These are phyloP conservation scores for Candida ficus DNA, from an alignment of 805 yeast species.

Conservation along the genomic window DNA sequence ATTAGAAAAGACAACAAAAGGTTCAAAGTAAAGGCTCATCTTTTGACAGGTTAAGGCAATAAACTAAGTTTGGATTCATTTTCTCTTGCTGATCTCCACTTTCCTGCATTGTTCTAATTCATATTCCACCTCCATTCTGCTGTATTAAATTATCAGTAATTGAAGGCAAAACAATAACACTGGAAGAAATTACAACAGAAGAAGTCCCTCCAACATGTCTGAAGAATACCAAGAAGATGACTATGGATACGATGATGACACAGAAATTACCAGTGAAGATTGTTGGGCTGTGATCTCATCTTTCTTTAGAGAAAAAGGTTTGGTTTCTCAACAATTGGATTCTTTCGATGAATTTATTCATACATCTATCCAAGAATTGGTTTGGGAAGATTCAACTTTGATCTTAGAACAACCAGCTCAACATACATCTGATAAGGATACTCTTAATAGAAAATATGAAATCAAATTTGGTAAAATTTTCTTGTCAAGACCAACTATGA, in stretches of 20 bases:
- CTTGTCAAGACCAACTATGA: conserved; percentile 94
- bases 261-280: conserved; percentile 89
- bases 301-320: conserved; percentile 92
- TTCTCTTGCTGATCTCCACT: neutral
- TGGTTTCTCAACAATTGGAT: conserved; percentile 96
- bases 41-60: neutral
- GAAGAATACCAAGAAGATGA: conserved; percentile 39
- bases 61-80: neutral
- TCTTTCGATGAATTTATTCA: conserved; percentile 98
- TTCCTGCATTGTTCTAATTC: neutral
- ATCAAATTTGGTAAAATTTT: conserved; percentile 97
- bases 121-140: neutral
- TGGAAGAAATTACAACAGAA: neutral
- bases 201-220: conserved; percentile 11
- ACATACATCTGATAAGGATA: conserved; percentile 86
- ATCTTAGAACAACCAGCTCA: conserved; percentile 98
- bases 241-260: conserved; percentile 45
- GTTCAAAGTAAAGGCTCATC: neutral
- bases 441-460: conserved; percentile 87
- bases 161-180: conserved; percentile 3
- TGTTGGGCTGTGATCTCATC: conserved; percentile 98
- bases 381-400: conserved; percentile 90
- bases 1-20: neutral
- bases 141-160: neutral
- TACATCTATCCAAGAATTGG: conserved; percentile 93